Conservation (phyloP, 257 asterid genomes). For the Anisodus tanguticus region DNA sequence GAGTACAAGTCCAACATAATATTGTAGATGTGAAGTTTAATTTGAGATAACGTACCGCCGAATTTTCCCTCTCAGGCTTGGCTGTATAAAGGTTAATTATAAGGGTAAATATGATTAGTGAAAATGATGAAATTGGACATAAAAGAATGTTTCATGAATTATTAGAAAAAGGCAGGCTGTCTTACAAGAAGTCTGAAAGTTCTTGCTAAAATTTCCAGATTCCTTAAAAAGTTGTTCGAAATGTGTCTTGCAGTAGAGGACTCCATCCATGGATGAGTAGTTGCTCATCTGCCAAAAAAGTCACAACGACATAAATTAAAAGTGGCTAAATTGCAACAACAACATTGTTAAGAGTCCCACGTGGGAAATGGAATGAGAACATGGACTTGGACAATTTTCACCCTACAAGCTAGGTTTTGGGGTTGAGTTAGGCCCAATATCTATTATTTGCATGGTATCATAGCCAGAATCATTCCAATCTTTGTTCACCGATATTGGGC, state of each 20-base stretch:
- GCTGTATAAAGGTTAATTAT: constrained; percentile 6
- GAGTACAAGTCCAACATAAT: too few relatives aligned
- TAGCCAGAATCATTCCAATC: too few relatives aligned
- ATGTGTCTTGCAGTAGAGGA: constrained; percentile 61
- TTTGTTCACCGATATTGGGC: too few relatives aligned
- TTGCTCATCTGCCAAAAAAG: constrained; percentile 50
- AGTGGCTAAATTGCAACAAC: neutral
- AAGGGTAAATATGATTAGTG: neutral
- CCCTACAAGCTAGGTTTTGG: too few relatives aligned
- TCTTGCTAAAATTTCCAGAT: constrained; percentile 62
- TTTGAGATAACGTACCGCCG: constrained; percentile 36
- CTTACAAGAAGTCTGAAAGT: constrained; percentile 49
- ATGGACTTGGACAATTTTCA: too few relatives aligned
- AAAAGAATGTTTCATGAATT: neutral
- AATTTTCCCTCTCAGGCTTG: constrained; percentile 47
- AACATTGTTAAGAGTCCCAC: too few relatives aligned
- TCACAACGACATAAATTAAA: neutral
- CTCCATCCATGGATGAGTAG: constrained; percentile 65
- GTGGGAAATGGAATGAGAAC: too few relatives aligned
- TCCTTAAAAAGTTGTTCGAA: constrained; percentile 62
- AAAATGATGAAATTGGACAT: neutral
- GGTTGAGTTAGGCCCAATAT: too few relatives aligned
- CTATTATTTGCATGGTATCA: too few relatives aligned
- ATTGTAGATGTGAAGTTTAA: too few relatives aligned
- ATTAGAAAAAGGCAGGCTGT: neutral